Base-by-base conservation (phyloP, 2,329 filamentous ascomycete genomes). In the Aspergillus ibericus region DNA sequence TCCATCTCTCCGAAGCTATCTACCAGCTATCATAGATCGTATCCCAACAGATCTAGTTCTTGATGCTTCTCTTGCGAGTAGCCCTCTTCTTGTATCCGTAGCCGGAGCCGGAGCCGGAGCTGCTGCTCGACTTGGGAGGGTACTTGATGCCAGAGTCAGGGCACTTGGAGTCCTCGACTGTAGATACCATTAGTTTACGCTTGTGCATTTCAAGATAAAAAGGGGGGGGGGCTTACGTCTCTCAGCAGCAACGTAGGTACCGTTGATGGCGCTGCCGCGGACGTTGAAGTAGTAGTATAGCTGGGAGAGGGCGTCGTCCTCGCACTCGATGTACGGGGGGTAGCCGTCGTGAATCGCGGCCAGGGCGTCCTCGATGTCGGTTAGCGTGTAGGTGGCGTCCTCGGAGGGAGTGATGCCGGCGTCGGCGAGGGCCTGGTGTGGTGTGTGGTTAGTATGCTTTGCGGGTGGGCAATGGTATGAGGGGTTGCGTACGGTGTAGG, bases 61-160 rank as follows among this genome's bases (percentile, higher is more conserved):
- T 22, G 4, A 20, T 20, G 16, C 34, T 15, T 8, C 34, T 36
- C 34, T 36, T 36, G 34, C 34, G 34, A 3, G 29, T 32, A 10
- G 29, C 29, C 8, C 29, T 10, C 29, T 32, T 32, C 29, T 32
- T 38, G 35, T 16, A 15, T 1, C 35, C 35, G n/a, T 16, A n/a
- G 15, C 35, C 16, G 13, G 27, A 35, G 27, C 36, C 15, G 15
- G 22, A 27, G 52, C 35, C 46, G n/a, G n/a, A 4, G 32, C 47
- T 42, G 49, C 42, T 50, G 35, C 20, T 57, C 13, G 44, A 72
- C 75, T 90, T 90, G 34, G 86, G 85, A 8, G 84, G 73, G 70
- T 91, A 91, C 67, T 83, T 84, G 70, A 92, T 85, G 2, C 85
- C 86, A 0, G 75, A 80, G 36, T 72, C 69, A 0, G 88, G 85